These are phyloP conservation scores for Mycena pura DNA, from an alignment of 768 basidiomycete genomes.

Conservation along the genomic window DNA sequence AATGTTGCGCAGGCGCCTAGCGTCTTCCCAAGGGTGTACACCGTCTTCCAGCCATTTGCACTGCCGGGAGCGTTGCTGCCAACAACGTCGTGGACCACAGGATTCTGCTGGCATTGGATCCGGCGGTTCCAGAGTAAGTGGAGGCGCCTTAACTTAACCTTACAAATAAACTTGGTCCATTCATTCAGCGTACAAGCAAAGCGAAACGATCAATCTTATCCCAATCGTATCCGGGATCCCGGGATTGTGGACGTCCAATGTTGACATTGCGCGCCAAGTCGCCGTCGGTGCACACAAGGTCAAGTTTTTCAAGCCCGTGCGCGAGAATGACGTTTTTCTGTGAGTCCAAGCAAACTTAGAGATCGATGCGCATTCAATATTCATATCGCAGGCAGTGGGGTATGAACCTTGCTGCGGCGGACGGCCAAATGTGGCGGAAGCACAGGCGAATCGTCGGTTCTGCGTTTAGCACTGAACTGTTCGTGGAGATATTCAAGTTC, in stretches of 20 bases:
- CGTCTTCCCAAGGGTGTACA: conserved; percentile 31
- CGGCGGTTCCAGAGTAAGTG: conserved; percentile 32
- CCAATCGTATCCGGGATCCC: conserved; percentile 41
- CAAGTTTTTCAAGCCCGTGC: conserved; percentile 48
- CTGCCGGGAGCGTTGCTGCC: conserved; percentile 34
- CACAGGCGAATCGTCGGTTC: conserved; percentile 53
- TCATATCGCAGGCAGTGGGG: conserved; percentile 47
- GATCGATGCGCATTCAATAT: background rate
- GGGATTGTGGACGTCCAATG: conserved; percentile 49
- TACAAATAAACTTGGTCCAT: background rate
- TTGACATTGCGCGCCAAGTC: conserved; percentile 56
- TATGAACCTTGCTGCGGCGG: conserved; percentile 52
- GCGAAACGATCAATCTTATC: conserved; percentile 34
- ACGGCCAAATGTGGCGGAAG: conserved; percentile 52
- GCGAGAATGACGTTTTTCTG: conserved; percentile 40
- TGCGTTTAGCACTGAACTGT: conserved; percentile 51
- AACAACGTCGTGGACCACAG: conserved; percentile 36
- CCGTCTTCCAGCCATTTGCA: conserved; percentile 36
- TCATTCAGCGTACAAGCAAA: conserved; percentile 21
- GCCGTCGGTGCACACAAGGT: conserved; percentile 45
- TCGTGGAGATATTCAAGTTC: too few species aligned
- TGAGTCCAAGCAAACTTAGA: conserved; percentile 28
- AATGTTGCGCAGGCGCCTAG: background rate
- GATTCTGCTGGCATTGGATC: conserved; percentile 33
- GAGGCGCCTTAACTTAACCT: too few species aligned